These are phyloP conservation scores for Fusarium sacchari DNA, from an alignment of 2,329 filamentous ascomycete genomes.

Conservation along the genomic window DNA sequence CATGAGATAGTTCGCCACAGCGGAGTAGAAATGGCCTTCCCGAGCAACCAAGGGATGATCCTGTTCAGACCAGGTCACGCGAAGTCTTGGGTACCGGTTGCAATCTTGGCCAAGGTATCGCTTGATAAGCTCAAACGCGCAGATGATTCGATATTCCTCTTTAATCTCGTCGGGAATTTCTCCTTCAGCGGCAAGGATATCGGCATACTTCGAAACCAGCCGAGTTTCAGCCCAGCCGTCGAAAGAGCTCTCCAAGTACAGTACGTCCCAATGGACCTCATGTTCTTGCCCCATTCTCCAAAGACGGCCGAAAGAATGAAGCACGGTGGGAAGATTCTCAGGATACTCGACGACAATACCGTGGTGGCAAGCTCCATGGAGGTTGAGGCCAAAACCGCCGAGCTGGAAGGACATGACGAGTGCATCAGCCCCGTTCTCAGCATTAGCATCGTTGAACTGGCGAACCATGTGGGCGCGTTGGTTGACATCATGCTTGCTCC, in stretches of 20 bases:
- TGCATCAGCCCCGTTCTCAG: rapidly evolving
- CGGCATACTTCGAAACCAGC: not conserved
- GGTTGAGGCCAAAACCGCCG: not conserved
- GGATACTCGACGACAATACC: not conserved
- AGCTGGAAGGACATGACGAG: not conserved
- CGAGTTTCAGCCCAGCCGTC: not conserved
- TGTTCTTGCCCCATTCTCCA: not conserved
- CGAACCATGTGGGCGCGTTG: not conserved
- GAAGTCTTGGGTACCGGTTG: not conserved
- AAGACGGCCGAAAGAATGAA: not conserved
- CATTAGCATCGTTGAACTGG: not conserved
- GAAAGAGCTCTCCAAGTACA: rapidly evolving
- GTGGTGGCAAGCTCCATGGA: not conserved
- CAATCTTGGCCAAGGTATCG: not conserved
- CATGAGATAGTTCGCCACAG: not conserved
- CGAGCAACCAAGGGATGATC: not conserved
- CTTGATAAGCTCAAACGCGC: not conserved
- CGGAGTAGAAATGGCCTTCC: not conserved
- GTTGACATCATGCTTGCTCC: not conserved
- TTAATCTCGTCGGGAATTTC: not conserved
- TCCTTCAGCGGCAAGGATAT: not conserved
- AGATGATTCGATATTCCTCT: not conserved
- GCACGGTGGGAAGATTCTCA: not conserved
- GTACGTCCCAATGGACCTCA: not conserved
- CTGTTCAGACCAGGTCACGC: not conserved